Evolutionary conservation across 1,284 basidiomycete species (phyloP), one percentile per base, ranked within the genome.

Genomic region (Tilletia indica): DNA sequence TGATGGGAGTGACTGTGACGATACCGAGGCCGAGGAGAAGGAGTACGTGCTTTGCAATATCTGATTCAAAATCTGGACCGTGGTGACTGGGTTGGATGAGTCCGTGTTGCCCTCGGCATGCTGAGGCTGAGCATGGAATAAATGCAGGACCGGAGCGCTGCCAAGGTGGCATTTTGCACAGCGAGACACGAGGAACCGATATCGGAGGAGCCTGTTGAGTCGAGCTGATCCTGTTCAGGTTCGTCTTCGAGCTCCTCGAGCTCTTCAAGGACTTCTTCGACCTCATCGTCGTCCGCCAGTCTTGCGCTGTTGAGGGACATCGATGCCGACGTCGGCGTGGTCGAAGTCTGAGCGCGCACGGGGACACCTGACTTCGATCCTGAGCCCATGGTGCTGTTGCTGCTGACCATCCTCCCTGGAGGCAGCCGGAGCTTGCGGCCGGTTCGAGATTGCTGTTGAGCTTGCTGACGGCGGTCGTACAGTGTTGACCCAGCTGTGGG

Each of bases 81-180:
- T 64, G 12, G 61, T n/a, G 36, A 64, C 61, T 42, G 61, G 61
- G 36, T 39, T 64, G 34, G 61, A 64, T n/a, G 61, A 64, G 61
- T 64, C 61, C 14, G 36, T 64, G 61, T 64, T 64, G 36, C 61
- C 61, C 61, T 64, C 61, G 16, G 61, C 61, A 39, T 39, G 36
- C 61, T 64, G 61, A 64, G 61, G 61, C 61, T 64, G 16, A 64
- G 61, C 61, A 64, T 64, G 8, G 61, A 64, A 34, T 64, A 38
- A 19, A 64, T 39, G 61, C 61, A 64, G 19, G 61, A 64, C 61
- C 61, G 38, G 9, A 64, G n/a, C 31, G 61, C 61, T 36, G 61
- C 61, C 31, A 38, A 14, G 36, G 61, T 21, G 36, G 61, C 61
- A 21, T 42, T 64, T 39, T 64, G 61, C 36, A 64, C 61, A 11